Evolutionary conservation across 805 yeast genomes (phyloP), one percentile per base, ranked within the genome.

Genomic region (Teunomyces aglyptinius): DNA sequence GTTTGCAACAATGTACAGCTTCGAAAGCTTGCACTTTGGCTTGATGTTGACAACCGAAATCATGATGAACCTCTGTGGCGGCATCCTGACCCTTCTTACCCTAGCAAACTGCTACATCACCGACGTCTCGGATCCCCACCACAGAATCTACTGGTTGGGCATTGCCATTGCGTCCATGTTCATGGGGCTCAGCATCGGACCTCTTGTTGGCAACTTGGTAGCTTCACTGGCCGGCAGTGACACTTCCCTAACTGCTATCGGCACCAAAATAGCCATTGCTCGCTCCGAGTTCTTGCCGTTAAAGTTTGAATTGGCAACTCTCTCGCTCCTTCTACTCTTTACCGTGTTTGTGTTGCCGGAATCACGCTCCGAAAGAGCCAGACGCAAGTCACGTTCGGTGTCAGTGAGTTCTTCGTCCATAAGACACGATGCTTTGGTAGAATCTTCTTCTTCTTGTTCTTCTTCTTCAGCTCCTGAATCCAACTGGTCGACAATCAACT

Each of bases 81-180:
- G 89, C 0, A 42, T 76, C 6, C 63, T 80, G 49, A 73, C 83
- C 5, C 55, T 83, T 28, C 56, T 85, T 43, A 79, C 85, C 7
- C 65, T 85, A 26, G 68, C 81, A 10, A 83, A 83, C 58, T 80
- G 91, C 49, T 89, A 88, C 58, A 74, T 86, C 13, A 72, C 89
- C 3, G 96, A 89, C 65, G 81, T 88, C 33, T 83, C 82, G 5
- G 84, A 82, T 16, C 77, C 87, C 1, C 73, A 70, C 28, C 72
- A 78, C 46, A 68, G 96, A 50, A 76, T 81, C 19, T 73, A 77
- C 44, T 70, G 76, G 16, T 68, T 87, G 52, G 88, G 91, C 10
- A 65, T 80, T 24, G 67, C 78, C 20, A 70, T 77, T 59, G 87
- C 91, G 8, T 64, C 78, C 13, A 63, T 85, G 42, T 83, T 78